Conservation (phyloP, 495 filamentous ascomycete genomes). For the Penicillium verhagenii region DNA sequence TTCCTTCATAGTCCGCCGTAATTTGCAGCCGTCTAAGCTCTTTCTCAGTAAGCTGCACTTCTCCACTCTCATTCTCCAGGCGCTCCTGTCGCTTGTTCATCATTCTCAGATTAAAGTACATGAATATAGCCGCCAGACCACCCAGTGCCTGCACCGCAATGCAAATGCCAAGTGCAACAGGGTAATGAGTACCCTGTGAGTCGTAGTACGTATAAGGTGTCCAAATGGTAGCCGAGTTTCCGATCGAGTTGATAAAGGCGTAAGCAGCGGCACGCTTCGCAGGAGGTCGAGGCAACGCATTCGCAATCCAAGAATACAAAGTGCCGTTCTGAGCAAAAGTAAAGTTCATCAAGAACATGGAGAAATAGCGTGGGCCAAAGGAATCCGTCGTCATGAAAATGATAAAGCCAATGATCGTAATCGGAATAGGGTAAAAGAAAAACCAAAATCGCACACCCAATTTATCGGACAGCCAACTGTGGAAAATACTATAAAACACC, state of each 20-base stretch:
- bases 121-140: neutral
- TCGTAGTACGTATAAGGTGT: conserved; percentile 48
- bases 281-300: conserved; percentile 47
- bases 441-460: conserved; percentile 46
- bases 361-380: conserved; percentile 49
- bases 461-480: conserved; percentile 43
- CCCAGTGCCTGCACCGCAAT: conserved; percentile 37
- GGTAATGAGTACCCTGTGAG: conserved; percentile 35
- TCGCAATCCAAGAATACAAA: conserved; percentile 50
- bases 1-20: conserved; percentile 38
- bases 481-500: conserved; percentile 41
- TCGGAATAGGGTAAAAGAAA: conserved; percentile 45
- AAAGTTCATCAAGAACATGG: conserved; percentile 50
- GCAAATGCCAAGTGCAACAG: conserved; percentile 42
- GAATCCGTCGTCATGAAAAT: conserved; percentile 46
- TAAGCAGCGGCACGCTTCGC: conserved; percentile 50
- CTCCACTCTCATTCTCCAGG: conserved; percentile 25
- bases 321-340: conserved; percentile 50
- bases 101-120: conserved; percentile 3
- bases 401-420: conserved; percentile 44
- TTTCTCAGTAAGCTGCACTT: conserved; percentile 22
- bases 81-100: conserved; percentile 35
- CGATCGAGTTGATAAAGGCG: conserved; percentile 50
- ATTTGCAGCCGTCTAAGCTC: conserved; percentile 30
- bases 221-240: conserved; percentile 50